Evolutionary conservation across 202 grass and related monocot genomes (phyloP).

Genomic region (Zoysia matrella): DNA sequence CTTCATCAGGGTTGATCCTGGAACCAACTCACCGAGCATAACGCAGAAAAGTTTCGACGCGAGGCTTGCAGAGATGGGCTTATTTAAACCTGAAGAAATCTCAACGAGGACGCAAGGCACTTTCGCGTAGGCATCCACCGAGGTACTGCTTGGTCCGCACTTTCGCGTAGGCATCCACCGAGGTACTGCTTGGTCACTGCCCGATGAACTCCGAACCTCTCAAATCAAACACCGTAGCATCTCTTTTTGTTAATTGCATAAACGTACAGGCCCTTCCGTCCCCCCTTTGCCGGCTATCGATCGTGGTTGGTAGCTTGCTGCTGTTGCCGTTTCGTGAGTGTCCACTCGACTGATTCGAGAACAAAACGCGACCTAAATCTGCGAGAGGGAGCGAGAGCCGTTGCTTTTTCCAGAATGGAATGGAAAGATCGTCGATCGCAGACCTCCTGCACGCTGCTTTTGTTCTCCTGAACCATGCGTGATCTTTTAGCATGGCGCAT

Average conservation of each 20-base stretch:
- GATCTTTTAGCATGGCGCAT: too few relatives aligned
- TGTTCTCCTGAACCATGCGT: too few relatives aligned
- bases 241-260: background rate
- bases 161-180: background rate
- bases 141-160: slow-evolving; percentile 31
- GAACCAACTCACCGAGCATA: background rate
- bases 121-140: slow-evolving; percentile 35
- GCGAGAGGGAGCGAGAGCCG: background rate
- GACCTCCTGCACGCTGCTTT: background rate
- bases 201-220: too few relatives aligned
- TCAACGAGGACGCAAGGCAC: slow-evolving; percentile 45
- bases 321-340: slow-evolving; percentile 52
- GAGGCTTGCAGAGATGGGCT: slow-evolving; percentile 30
- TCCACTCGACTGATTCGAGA: slow-evolving; percentile 37
- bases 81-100: slow-evolving; percentile 51
- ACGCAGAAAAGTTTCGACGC: background rate
- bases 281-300: background rate
- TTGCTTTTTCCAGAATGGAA: slow-evolving; percentile 5
- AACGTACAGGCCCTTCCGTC: background rate
- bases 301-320: background rate
- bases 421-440: slow-evolving; percentile 27
- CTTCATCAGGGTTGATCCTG: background rate
- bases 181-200: too few relatives aligned
- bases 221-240: too few relatives aligned
- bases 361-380: slow-evolving; percentile 33